Evolutionary conservation across 75 land plant species (phyloP).

Genomic region (Selaginella moellendorffii): DNA sequence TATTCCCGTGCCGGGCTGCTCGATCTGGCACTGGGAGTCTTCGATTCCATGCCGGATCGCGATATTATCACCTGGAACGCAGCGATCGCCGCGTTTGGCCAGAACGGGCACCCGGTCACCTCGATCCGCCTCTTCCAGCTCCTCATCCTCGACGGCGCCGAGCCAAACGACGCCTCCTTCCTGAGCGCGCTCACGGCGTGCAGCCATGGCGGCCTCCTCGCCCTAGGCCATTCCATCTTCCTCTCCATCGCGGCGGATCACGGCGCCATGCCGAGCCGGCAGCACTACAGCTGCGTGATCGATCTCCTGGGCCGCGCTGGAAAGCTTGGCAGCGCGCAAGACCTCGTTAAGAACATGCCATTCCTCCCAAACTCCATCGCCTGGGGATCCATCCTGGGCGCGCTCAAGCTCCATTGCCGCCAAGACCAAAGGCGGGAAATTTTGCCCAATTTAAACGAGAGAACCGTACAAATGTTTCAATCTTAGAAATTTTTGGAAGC

Average conservation of each 20-base stretch:
- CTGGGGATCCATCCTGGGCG: constrained; percentile 30
- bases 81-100: constrained; percentile 37
- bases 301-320: constrained; percentile 27
- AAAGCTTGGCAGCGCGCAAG: constrained; percentile 15
- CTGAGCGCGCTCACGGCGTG: neutral
- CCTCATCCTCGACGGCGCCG: neutral
- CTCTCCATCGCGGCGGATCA: no score
- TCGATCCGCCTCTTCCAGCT: neutral
- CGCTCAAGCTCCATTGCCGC: no score
- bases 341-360: constrained; percentile 26
- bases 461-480: no score
- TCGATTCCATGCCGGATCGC: constrained; percentile 15
- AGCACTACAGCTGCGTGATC: constrained; percentile 32
- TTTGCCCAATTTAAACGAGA: no score
- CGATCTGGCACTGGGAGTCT: neutral
- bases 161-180: neutral
- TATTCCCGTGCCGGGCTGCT: neutral
- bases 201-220: neutral
- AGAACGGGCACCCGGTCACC: neutral
- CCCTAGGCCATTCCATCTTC: no score
- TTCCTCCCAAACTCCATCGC: constrained; percentile 22
- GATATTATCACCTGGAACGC: constrained; percentile 57
- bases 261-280: no score
- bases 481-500: no score
- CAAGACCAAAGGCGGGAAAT: no score